Base-by-base conservation (phyloP, 140 eudicot genomes). In the Oenanthe javanica region DNA sequence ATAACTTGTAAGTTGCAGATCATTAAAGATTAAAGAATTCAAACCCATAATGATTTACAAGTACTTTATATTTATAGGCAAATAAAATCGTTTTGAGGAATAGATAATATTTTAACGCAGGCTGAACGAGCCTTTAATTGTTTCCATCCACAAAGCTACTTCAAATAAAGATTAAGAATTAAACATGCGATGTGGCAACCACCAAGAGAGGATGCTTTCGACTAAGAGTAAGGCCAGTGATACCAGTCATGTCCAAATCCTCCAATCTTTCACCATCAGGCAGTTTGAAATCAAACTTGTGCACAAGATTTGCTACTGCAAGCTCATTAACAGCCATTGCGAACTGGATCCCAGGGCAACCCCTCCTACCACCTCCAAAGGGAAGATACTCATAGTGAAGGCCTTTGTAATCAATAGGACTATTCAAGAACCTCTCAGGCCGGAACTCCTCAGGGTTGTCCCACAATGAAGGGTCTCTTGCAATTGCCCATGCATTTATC, bases 341-440 rank as follows among this genome's bases (percentile, higher is more conserved):
- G n/a, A 61, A 61, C 5, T 61, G 69, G 36, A 8, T 19, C 13
- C 69, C 69, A n/a, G 69, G 69, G 4, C 69, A 61, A 61, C 69
- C 69, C 69, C 69, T 61, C 36, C 69, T 13, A 21, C 69, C 69
- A 0, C 36, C 14, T 61, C 69, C 69, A 61, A 61, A 61, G 36
- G 69, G 69, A 61, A 61, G 36, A 61, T 61, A 61, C 69, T 61
- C 69, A n/a, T 61, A 61, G 69, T 61, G 14, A 61, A 61, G 27
- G 36, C 69, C 69, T n/a, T 61, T 61, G 69, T 61, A 61, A 61
- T 61, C 69, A 19, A 21, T 61, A 61, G 25, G 36, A 61, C 69
- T 61, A 61, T 61, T 61, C 36, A 61, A 61, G 69, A 61, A 61
- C 69, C 69, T 61, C 69, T 61, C 70, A 61, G 70, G 70, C 70